Evolutionary conservation across 805 yeast species (phyloP).

Genomic region (Kodamaea jinghongensis): DNA sequence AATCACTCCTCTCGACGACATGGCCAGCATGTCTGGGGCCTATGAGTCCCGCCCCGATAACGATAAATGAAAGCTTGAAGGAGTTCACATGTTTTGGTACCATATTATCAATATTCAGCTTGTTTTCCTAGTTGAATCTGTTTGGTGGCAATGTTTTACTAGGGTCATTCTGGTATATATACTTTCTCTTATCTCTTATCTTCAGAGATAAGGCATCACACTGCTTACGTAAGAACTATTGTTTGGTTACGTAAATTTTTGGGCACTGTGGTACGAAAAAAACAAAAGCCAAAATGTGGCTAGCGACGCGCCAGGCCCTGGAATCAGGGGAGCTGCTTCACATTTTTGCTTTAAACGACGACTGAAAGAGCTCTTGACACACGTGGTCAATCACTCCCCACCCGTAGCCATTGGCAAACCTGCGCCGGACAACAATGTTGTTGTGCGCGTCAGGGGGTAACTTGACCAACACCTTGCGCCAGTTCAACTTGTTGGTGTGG

Average conservation of each 20-base stretch:
- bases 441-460: conserved; percentile 48
- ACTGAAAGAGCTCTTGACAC: conserved; percentile 2
- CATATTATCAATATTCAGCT: too few relatives aligned
- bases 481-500: conserved; percentile 33
- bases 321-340: background rate
- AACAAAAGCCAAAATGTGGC: too few relatives aligned
- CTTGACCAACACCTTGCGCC: conserved; percentile 45
- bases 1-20: conserved; percentile 21
- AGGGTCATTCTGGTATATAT: too few relatives aligned
- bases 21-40: conserved; percentile 43
- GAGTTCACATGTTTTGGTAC: too few relatives aligned
- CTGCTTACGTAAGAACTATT: too few relatives aligned
- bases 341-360: conserved; percentile 1
- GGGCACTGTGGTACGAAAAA: too few relatives aligned
- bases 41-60: conserved; percentile 39
- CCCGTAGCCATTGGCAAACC: conserved; percentile 45
- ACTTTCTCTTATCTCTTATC: too few relatives aligned
- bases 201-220: too few relatives aligned
- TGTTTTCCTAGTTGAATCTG: too few relatives aligned
- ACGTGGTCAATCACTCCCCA: conserved; percentile 47
- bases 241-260: too few relatives aligned
- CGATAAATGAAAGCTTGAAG: conserved; percentile 20
- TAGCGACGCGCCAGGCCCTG: too few relatives aligned
- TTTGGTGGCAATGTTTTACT: too few relatives aligned
- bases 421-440: conserved; percentile 41